Base-by-base conservation (phyloP, 2,329 filamentous ascomycete genomes). In the Phialemoniopsis sp. region DNA sequence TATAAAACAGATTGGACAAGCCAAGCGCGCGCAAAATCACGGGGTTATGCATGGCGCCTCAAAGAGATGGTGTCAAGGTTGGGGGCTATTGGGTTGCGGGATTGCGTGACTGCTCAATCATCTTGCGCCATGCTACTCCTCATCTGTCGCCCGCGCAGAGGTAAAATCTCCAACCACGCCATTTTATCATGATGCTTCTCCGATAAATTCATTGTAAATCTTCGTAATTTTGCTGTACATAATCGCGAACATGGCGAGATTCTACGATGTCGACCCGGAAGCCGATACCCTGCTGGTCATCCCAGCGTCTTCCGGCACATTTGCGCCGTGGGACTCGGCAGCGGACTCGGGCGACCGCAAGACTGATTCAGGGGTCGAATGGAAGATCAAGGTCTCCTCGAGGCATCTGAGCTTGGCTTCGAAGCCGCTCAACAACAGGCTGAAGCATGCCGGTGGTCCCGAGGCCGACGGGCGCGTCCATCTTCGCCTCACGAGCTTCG, bases 401-500 rank as follows among this genome's bases (percentile, higher is more conserved):
- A 56, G 52, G 38, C 62, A 64, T 40, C 50, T 66, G n/a, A 49
- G 47, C 15, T 50, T 63, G 6, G 60, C 60, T 1, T 66, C 62
- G 8, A 43, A 46, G 16, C 42, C 44, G 5, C 52, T 58, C 38
- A 46, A 37, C 34, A 56, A 50, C 45, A 54, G 50, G 38, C 44
- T 57, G 9, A 43, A 45, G n/a, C 14, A 29, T 32, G 35, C 36
- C 34, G 8, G 36, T 1, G 34, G 32, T 5, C 37, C 42, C 9
- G 48, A 55, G 34, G 41, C 56, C 1, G 59, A 61, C 34, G 58
- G 58, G 13, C 53, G 59, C 32, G 38, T 56, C 6, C 57, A 62
- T 38, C 39, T 62, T 7, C 42, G 40, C 4, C 43, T 62, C 6
- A 52, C 50, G 4, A 53, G 52, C 13, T 56, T 59, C 39, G 60